Base-by-base conservation (phyloP, 208 protist genomes). In the Entamoeba invadens region DNA sequence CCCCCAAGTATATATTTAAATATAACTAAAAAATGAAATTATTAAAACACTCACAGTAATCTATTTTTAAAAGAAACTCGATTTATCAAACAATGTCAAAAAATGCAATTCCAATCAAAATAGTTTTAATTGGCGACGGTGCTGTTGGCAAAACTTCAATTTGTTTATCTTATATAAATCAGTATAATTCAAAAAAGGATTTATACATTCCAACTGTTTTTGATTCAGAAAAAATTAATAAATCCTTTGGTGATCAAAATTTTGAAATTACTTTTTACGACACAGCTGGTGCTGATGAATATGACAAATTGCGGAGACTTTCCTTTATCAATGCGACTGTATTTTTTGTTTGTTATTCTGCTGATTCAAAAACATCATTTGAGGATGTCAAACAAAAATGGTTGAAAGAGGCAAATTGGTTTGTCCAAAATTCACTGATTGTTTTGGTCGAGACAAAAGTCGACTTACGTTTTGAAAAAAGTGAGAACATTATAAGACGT, bases 261-360 rank as follows among this genome's bases (percentile, higher is more conserved):
- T 8, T 94, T 25, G 92, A 46, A 1, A 25, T 95, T 18, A 68
- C 3, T n/a, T 14, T 95, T 10, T 95, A 94, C 94, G 95, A 95
- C 92, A 95, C 95, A 44, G 94, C 93, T 94, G 96, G 96, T 47
- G 94, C 94, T n/a, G 96, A 96, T 21, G 96, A 97, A 50, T 97
- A 97, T 93, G n/a, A n/a, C n/a, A n/a, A n/a, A n/a, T n/a, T n/a
- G n/a, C 95, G 96, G 57, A 72, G 93, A 46, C 93, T 97, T 4
- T 95, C 77, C 45, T 97, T 97, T 92, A 94, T 96, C 35, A 94
- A 92, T 44, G 96, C 96, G 14, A 92, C 96, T 93, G 95, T 96
- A 10, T 96, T 97, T 87, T 91, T 98, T 2, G 91, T 97, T 45
- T 98, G 97, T 95, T 98, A 97, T 94, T 97, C 96, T 14, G 93